Evolutionary conservation across 257 asterid species (phyloP).

Genomic region (Cruciata laevipes): DNA sequence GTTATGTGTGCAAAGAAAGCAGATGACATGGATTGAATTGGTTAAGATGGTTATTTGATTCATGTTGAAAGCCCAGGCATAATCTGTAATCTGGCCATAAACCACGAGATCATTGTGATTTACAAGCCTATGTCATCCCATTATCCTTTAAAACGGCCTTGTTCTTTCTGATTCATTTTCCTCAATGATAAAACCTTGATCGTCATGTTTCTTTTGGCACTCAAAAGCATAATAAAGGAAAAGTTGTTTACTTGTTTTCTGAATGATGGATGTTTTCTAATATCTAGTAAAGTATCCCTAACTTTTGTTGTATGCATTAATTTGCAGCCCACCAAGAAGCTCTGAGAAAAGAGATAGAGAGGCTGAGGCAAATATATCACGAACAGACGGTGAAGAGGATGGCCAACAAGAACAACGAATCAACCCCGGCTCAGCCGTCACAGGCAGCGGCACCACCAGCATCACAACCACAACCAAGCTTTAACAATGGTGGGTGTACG

Average conservation of each 20-base stretch:
- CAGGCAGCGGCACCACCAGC: slow-evolving; percentile 12
- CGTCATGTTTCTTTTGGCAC: background rate
- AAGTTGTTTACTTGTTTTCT: background rate
- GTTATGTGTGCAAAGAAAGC: background rate
- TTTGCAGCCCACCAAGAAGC: slow-evolving; percentile 85
- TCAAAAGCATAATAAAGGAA: background rate
- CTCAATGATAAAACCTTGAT: background rate
- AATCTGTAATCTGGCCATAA: background rate
- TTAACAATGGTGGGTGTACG: slow-evolving; percentile 22
- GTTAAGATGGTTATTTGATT: background rate
- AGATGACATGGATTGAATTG: background rate
- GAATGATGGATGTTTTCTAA: background rate
- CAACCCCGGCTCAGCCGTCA: slow-evolving; percentile 10
- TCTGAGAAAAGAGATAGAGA: slow-evolving; percentile 74
- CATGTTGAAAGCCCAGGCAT: no score
- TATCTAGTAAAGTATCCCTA: background rate
- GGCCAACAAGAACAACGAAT: slow-evolving; percentile 9
- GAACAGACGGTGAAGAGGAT: slow-evolving; percentile 59
- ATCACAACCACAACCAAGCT: slow-evolving; percentile 8
- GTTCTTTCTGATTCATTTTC: background rate
- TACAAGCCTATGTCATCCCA: background rate
- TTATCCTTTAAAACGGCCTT: background rate
- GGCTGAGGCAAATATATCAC: slow-evolving; percentile 59
- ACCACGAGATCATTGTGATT: background rate
- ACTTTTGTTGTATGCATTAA: background rate